Evolutionary conservation across 2,329 filamentous ascomycete genomes (phyloP).

Genomic region (Aspergillus tamarii): DNA sequence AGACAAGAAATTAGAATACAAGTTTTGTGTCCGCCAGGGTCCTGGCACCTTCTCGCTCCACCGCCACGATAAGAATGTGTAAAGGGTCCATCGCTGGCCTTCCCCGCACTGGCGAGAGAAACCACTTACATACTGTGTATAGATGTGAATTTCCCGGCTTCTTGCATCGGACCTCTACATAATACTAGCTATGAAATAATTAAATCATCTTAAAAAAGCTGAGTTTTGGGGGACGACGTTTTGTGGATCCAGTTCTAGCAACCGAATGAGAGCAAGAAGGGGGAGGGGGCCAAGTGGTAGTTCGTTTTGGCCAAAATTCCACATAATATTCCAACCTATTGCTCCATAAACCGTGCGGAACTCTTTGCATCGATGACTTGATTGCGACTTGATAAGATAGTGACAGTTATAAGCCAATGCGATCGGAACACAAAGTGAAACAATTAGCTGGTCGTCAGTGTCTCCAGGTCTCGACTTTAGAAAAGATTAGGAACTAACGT

Average conservation of each 20-base stretch:
- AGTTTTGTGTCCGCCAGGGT: neutral
- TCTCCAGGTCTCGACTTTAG: neutral
- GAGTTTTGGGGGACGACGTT: neutral
- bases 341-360: neutral
- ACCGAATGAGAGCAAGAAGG: neutral
- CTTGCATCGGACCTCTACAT: neutral
- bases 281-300: neutral
- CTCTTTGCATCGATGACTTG: neutral
- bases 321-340: neutral
- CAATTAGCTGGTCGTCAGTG: neutral
- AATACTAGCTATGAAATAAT: neutral
- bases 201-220: neutral
- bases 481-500: no score
- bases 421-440: neutral
- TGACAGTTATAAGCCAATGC: neutral
- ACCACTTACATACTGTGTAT: neutral
- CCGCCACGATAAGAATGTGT: neutral
- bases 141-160: neutral
- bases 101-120: neutral
- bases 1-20: neutral
- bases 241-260: neutral
- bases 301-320: neutral
- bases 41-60: neutral
- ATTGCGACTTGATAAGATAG: neutral
- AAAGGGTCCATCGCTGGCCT: neutral